Evolutionary conservation across 495 filamentous ascomycete genomes (phyloP).

Genomic region (Podospora comata): DNA sequence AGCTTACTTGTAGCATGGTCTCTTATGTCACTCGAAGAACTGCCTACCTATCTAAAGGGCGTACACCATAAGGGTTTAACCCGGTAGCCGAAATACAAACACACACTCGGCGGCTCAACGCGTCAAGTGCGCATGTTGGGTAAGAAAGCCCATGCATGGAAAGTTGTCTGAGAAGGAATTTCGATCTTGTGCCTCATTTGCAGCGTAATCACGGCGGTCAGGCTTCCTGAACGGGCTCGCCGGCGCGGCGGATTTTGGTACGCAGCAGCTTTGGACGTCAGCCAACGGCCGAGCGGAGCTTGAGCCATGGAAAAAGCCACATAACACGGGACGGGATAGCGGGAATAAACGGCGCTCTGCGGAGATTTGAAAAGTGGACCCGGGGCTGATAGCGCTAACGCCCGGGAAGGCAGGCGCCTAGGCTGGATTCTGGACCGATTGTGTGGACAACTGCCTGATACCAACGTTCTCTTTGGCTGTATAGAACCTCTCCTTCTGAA

Average conservation of each 20-base stretch:
- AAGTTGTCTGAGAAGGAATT: too few relatives aligned
- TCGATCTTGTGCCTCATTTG: too few relatives aligned
- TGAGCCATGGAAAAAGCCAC: background rate
- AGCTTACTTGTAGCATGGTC: too few relatives aligned
- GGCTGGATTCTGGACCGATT: background rate
- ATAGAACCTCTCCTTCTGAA: background rate
- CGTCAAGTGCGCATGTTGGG: too few relatives aligned
- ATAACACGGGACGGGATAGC: background rate
- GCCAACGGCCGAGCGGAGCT: background rate
- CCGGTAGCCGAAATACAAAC: too few relatives aligned
- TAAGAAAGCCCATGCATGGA: too few relatives aligned
- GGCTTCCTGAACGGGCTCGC: background rate
- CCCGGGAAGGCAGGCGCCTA: background rate
- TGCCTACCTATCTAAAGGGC: too few relatives aligned
- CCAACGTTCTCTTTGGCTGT: background rate
- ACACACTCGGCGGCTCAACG: too few relatives aligned
- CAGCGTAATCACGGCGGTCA: background rate
- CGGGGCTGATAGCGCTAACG: background rate
- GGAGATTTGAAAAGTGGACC: background rate
- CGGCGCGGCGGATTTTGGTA: background rate
- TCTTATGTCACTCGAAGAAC: too few relatives aligned
- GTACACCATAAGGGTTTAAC: too few relatives aligned
- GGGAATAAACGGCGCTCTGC: background rate
- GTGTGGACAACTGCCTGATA: background rate
- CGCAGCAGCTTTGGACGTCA: background rate